Evolutionary conservation across 1,139 yeast species (phyloP).

Genomic region (Blastobotrys serpentis): DNA sequence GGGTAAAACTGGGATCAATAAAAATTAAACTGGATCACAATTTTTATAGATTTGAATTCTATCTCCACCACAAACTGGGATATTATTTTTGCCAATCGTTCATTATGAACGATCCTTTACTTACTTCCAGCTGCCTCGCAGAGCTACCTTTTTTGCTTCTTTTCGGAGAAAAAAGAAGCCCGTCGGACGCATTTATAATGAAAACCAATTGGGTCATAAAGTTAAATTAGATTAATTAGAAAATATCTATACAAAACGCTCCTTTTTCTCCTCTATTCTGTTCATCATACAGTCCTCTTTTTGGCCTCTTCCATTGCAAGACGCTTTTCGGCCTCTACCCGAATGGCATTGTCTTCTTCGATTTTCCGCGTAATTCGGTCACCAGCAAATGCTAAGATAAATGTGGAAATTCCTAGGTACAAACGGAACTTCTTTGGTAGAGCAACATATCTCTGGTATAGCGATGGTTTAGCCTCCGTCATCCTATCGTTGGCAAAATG

Average conservation of each 20-base stretch:
- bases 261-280: neutral
- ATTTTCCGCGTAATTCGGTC: slow-evolving; percentile 50
- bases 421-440: slow-evolving; percentile 53
- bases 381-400: slow-evolving; percentile 52
- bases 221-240: no score
- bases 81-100: no score
- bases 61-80: no score
- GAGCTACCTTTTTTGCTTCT: no score
- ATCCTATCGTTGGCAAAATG: neutral
- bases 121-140: no score
- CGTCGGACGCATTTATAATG: no score
- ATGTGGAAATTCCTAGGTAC: slow-evolving; percentile 55
- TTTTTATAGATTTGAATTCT: no score
- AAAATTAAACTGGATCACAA: no score
- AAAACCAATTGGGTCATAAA: no score
- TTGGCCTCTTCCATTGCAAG: slow-evolving; percentile 20
- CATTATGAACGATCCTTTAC: no score
- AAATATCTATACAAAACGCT: neutral
- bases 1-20: neutral
- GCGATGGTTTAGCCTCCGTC: slow-evolving; percentile 12
- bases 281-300: neutral
- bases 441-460: slow-evolving; percentile 47
- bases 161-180: no score
- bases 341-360: slow-evolving; percentile 47
- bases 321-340: slow-evolving; percentile 43